Evolutionary conservation across 2,329 filamentous ascomycete species (phyloP).

Genomic region (Epichloe brachyelytri): DNA sequence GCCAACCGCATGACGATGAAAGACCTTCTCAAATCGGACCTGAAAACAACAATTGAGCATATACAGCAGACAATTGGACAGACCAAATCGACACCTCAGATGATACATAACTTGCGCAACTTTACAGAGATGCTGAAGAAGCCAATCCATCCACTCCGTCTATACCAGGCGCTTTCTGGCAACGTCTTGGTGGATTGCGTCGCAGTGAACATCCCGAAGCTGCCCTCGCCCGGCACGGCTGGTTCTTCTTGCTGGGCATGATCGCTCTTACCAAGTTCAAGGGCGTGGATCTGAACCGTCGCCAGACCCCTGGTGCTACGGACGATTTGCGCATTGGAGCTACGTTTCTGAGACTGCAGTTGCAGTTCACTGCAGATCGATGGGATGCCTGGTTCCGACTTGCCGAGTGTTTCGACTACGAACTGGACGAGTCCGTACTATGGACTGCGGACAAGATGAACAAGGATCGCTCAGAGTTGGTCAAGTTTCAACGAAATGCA

Average conservation of each 20-base stretch:
- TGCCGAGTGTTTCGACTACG: conserved; percentile 76
- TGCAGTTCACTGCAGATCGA: conserved; percentile 67
- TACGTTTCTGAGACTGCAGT: conserved; percentile 65
- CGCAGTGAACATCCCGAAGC: conserved; percentile 55
- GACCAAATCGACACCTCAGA: conserved; percentile 64
- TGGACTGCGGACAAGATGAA: conserved; percentile 91
- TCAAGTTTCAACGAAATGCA: conserved; percentile 62
- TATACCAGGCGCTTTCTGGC: conserved; percentile 73
- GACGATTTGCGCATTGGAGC: conserved; percentile 75
- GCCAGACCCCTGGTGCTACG: conserved; percentile 64
- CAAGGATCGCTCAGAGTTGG: conserved; percentile 61
- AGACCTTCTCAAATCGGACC: conserved; percentile 79
- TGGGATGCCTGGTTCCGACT: conserved; percentile 90
- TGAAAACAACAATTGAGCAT: conserved; percentile 83
- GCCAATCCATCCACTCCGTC: conserved; percentile 65
- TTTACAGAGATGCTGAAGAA: conserved; percentile 71
- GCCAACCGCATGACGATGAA: conserved; percentile 78
- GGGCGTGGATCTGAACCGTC: conserved; percentile 54
- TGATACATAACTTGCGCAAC: conserved; percentile 78
- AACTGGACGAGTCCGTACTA: conserved; percentile 73
- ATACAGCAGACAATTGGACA: conserved; percentile 78
- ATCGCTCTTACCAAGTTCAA: conserved; percentile 79
- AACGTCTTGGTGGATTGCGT: conserved; percentile 62
- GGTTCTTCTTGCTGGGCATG: conserved; percentile 86
- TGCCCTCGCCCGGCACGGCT: conserved; percentile 65